Evolutionary conservation across 257 asterid species (phyloP).

Genomic region (Penstemon eatonii): DNA sequence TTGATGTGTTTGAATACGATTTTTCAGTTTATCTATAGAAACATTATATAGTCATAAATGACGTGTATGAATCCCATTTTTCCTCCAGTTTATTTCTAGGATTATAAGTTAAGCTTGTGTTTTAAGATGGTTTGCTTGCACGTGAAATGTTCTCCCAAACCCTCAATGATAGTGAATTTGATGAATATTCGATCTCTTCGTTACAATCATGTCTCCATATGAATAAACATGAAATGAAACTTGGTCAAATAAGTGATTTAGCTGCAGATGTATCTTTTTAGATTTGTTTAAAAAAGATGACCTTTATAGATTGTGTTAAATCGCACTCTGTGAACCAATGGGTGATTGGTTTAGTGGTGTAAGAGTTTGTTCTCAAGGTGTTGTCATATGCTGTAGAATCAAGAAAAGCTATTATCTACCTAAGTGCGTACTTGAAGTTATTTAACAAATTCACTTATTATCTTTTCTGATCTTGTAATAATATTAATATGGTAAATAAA

Average conservation of each 20-base stretch:
- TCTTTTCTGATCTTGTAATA: slow-evolving; percentile 1
- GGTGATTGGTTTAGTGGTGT: neutral
- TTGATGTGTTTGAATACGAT: neutral
- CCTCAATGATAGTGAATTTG: too few species aligned
- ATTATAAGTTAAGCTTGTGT: neutral
- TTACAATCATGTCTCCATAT: too few species aligned
- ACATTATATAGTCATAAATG: neutral
- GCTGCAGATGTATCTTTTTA: neutral
- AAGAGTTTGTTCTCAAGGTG: neutral
- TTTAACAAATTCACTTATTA: neutral
- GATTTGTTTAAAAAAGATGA: neutral
- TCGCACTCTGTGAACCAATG: neutral
- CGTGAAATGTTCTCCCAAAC: too few species aligned
- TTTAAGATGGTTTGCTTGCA: too few species aligned
- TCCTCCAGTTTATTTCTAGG: neutral
- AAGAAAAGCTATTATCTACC: slow-evolving; percentile 2
- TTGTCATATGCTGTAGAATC: neutral
- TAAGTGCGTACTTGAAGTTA: neutral
- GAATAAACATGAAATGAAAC: neutral
- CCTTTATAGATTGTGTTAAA: neutral
- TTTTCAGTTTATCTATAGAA: neutral
- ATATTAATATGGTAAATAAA: neutral
- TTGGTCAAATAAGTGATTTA: neutral
- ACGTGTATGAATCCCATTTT: neutral
- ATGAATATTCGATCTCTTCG: too few species aligned